A percentile compares a stretch with the other conserved stretches of the same genome.
Evolutionary conservation across 129 eudicot genomes (phyloP).

Genomic region (Arctium lappa): DNA sequence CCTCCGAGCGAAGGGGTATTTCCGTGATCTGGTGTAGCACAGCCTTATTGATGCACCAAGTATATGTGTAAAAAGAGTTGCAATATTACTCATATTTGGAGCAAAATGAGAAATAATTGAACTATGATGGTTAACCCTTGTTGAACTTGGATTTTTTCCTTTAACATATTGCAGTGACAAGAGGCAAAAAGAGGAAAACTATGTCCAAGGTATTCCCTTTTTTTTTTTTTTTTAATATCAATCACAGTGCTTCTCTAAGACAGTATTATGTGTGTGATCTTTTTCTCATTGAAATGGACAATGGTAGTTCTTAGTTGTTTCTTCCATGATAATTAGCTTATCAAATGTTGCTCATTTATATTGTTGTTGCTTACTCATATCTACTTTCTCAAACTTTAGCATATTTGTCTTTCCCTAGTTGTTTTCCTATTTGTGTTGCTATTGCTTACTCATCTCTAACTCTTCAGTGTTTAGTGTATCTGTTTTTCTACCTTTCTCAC

Average conservation of each 20-base stretch:
- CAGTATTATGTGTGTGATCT: neutral
- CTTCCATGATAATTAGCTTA: neutral
- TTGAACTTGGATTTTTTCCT: neutral
- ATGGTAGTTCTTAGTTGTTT: neutral
- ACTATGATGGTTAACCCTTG: neutral
- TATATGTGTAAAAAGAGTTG: neutral
- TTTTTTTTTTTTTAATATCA: neutral
- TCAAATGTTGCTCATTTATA: neutral
- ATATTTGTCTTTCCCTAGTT: neutral
- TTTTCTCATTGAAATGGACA: neutral
- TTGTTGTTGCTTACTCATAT: neutral
- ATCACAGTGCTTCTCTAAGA: neutral
- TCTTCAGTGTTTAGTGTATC: neutral
- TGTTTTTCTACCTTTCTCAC: neutral
- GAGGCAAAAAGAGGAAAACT: conserved; percentile 53
- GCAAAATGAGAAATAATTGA: conserved; percentile 1
- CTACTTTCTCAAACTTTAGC: neutral
- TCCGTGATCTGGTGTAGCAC: neutral
- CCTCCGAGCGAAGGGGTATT: neutral
- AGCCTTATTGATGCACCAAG: neutral
- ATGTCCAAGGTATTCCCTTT: conserved; percentile 47
- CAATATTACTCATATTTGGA: neutral
- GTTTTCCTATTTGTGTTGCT: neutral
- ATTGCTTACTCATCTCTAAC: neutral
- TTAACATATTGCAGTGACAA: conserved; percentile 38